These are phyloP conservation scores for Tolypocladium guangdongense DNA, from an alignment of 2,329 filamentous ascomycete genomes.

Conservation along the genomic window DNA sequence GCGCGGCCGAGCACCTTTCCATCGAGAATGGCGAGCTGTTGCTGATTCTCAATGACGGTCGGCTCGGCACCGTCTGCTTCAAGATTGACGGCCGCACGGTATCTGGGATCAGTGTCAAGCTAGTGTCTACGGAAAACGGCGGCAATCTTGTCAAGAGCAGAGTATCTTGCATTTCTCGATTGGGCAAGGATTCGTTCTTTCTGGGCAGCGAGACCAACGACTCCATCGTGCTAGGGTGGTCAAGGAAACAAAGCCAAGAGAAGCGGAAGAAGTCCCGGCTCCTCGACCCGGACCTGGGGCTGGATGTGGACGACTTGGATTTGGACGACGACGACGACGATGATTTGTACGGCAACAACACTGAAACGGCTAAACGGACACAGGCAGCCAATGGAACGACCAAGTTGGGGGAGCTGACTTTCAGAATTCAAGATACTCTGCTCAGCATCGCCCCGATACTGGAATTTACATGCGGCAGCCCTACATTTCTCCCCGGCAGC, in stretches of 20 bases:
- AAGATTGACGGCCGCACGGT: slow-evolving; percentile 84
- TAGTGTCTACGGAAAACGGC: slow-evolving; percentile 51
- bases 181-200: slow-evolving; percentile 65
- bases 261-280: slow-evolving; percentile 54
- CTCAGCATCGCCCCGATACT: slow-evolving; percentile 71
- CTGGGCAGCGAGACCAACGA: slow-evolving; percentile 77
- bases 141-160: slow-evolving; percentile 49
- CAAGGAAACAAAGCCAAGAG: slow-evolving; percentile 50
- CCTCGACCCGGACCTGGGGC: slow-evolving; percentile 39
- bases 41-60: slow-evolving; percentile 67
- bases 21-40: slow-evolving; percentile 72
- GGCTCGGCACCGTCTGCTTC: slow-evolving; percentile 67
- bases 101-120: slow-evolving; percentile 67
- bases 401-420: slow-evolving; percentile 55
- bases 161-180: slow-evolving; percentile 57
- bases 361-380: slow-evolving; percentile 45
- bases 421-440: slow-evolving; percentile 67
- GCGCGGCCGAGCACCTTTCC: slow-evolving; percentile 64
- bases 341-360: slow-evolving; percentile 50
- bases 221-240: slow-evolving; percentile 73
- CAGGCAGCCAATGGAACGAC: slow-evolving; percentile 26
- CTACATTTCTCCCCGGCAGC: slow-evolving; percentile 29
- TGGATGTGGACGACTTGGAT: slow-evolving; percentile 41
- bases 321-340: slow-evolving; percentile 54
- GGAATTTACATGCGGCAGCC: slow-evolving; percentile 59